Evolutionary conservation across 768 basidiomycete species (phyloP).

Genomic region (Boletus tylopilopsis): DNA sequence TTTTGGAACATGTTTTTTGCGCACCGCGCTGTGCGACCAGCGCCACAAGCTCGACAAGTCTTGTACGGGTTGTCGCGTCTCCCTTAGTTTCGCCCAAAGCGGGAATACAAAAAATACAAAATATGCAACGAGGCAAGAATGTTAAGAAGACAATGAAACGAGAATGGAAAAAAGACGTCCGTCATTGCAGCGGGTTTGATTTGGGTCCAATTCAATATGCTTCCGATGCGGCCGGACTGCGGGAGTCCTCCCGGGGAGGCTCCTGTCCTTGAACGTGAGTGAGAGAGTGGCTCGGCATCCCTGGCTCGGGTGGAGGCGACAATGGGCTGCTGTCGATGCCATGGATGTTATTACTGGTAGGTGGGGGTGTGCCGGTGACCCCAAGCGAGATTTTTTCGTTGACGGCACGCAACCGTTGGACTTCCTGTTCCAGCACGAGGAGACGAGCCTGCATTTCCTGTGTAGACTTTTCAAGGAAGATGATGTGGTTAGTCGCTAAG

Average conservation of each 20-base stretch:
- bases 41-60: conserved; percentile 26
- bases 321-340: conserved; percentile 46
- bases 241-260: conserved; percentile 62
- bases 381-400: conserved; percentile 83
- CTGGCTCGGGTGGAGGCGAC: conserved; percentile 62
- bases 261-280: conserved; percentile 57
- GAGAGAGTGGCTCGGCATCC: conserved; percentile 44
- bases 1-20: conserved; percentile 23
- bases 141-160: conserved; percentile 25
- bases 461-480: conserved; percentile 67
- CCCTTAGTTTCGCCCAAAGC: conserved; percentile 24
- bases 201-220: conserved; percentile 26
- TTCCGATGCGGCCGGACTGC: conserved; percentile 31
- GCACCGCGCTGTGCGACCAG: conserved; percentile 35
- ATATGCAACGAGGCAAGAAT: conserved; percentile 31
- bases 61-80: conserved; percentile 18
- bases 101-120: conserved; percentile 33
- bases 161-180: conserved; percentile 36
- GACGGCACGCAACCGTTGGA: conserved; percentile 63
- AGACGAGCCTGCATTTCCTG: conserved; percentile 69
- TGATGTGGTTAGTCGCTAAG: conserved; percentile 77
- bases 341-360: conserved; percentile 42
- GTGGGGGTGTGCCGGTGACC: conserved; percentile 52
- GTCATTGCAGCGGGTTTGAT: conserved; percentile 18
- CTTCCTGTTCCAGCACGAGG: conserved; percentile 61